These are phyloP conservation scores for Globisporangium acanthophoron DNA, from an alignment of 352 stramenopile species.

Conservation along the genomic window DNA sequence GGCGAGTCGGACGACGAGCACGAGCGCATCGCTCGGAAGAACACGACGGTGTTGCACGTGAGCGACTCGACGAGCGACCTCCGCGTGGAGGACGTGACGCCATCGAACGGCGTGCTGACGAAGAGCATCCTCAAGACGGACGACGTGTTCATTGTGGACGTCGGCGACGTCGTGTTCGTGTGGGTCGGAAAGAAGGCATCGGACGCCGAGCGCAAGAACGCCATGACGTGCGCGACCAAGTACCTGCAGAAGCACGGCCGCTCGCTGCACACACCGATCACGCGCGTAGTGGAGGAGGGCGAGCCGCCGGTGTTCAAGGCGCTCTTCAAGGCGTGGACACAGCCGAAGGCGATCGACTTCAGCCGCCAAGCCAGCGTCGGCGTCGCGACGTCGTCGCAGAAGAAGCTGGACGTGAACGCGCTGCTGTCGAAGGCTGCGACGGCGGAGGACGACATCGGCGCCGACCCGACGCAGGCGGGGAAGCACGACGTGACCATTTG, in stretches of 20 bases:
- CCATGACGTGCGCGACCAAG: conserved; percentile 72
- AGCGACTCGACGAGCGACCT: conserved; percentile 61
- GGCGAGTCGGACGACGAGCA: conserved; percentile 57
- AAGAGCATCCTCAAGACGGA: conserved; percentile 78
- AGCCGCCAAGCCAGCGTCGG: conserved; percentile 40
- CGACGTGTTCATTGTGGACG: conserved; percentile 93
- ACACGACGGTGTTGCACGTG: conserved; percentile 70
- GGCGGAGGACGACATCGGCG: conserved; percentile 66
- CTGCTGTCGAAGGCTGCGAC: conserved; percentile 35
- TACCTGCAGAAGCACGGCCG: conserved; percentile 73
- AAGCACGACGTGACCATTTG: conserved; percentile 84
- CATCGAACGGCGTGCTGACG: conserved; percentile 59
- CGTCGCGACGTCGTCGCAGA: conserved; percentile 38
- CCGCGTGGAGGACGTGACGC: conserved; percentile 57
- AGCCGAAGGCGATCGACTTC: conserved; percentile 67
- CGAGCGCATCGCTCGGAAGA: conserved; percentile 56
- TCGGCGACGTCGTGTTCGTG: conserved; percentile 84
- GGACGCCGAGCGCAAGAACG: conserved; percentile 80
- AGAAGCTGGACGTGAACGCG: conserved; percentile 53
- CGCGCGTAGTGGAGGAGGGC: conserved; percentile 76
- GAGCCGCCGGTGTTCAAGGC: conserved; percentile 83
- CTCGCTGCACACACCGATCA: conserved; percentile 67
- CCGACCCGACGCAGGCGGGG: conserved; percentile 60
- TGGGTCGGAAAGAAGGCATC: conserved; percentile 90
- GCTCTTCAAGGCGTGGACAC: conserved; percentile 77